A percentile compares a stretch with the other conserved stretches of the same genome.
Evolutionary conservation across 2,329 filamentous ascomycete genomes (phyloP).

Genomic region (Stachybotrys chartarum): DNA sequence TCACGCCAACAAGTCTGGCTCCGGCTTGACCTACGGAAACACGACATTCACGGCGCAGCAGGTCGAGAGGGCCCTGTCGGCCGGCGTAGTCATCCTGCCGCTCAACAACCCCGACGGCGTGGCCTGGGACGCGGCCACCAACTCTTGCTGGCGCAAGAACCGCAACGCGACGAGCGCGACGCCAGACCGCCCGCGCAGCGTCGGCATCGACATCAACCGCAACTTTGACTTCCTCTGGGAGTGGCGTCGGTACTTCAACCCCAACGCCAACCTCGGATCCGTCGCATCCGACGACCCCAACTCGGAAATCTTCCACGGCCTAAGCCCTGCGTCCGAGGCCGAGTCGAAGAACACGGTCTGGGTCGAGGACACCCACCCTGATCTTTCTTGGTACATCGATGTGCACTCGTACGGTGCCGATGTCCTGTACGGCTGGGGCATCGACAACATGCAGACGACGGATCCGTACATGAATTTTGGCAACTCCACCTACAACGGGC

Average conservation of each 20-base stretch:
- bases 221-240: conserved; percentile 55
- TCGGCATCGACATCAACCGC: conserved; percentile 48
- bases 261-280: conserved; percentile 26
- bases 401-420: conserved; percentile 46
- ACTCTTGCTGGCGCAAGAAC: conserved; percentile 50
- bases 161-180: conserved; percentile 35
- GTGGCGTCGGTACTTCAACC: conserved; percentile 35
- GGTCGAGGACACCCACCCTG: conserved; percentile 40
- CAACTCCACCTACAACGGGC: conserved; percentile 43
- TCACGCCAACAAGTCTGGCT: conserved; percentile 39
- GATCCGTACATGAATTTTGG: conserved; percentile 41
- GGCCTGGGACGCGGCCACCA: conserved; percentile 40
- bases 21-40: conserved; percentile 43
- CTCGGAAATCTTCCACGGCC: conserved; percentile 43
- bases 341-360: conserved; percentile 49
- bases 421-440: conserved; percentile 52
- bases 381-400: conserved; percentile 51
- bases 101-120: conserved; percentile 48
- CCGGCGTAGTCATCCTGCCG: conserved; percentile 46
- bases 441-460: conserved; percentile 42
- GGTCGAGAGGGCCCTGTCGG: conserved; percentile 41
- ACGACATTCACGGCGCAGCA: conserved; percentile 44
- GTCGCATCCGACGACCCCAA: conserved; percentile 30
- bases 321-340: conserved; percentile 44
- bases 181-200: conserved; percentile 14